Base-by-base conservation (phyloP, 805 yeast species). In the Candida namnaoensis region DNA sequence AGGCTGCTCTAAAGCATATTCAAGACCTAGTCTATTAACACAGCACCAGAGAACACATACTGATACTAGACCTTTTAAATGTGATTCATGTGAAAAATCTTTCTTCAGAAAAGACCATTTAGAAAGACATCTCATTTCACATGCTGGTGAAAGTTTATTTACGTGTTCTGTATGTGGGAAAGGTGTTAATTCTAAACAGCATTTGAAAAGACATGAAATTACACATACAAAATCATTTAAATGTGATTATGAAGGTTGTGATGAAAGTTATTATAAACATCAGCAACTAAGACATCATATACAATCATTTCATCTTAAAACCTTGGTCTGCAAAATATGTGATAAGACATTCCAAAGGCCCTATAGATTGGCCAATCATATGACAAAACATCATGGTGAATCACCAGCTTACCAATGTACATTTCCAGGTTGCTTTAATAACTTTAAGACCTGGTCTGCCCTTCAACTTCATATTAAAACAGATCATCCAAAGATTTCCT, bases 31-130 rank as follows among this genome's bases (percentile, higher is more conserved):
- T 1, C 67, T 88, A 10, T 65, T 93, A 39, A 85, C 81, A 32
- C 96, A 87, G 52, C 99, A 93, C 54, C 69, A 73, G 46, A 67
- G 91, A 34, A 61, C 84, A 0, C 99, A 93, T 53, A 73, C 84
- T 3, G 84, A 86, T 45, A 78, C 81, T 35, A 66, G 93, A 41
- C 95, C 95, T 0, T 91, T 78, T 56, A 53, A 53, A 37, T 93
- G 99, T 56, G 57, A 61, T 2, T 65, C 60, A 5, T 93, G 99
- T 60, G 67, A 62, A 1, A 76, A 75, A 46, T 58, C 81, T 1
- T 93, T 88, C 54, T 66, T 77, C 14, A 71, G 96, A 40, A 83
- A 81, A 47, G 77, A 85, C n/a, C 97, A 91, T 63, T 64, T 91
- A 35, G 74, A 78, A 39, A 74, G 87, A 26, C 99, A 93, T 57